Base-by-base conservation (phyloP, 2,329 filamentous ascomycete genomes). In the Epichloe sylvatica region DNA sequence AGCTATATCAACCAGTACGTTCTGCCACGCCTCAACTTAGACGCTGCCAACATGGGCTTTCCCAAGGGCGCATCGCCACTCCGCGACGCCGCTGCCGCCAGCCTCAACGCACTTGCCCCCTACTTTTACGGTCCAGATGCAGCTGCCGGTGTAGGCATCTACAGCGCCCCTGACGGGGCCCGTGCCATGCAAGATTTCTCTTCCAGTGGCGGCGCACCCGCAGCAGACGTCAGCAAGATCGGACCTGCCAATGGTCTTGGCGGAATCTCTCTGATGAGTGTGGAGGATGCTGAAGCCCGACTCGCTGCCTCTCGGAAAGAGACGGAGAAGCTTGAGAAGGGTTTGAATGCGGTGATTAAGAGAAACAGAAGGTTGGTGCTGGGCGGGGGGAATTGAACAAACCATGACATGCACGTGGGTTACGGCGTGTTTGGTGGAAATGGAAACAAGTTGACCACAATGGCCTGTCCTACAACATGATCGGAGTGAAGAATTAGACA, bases 1-100 rank as follows among this genome's bases (percentile, higher is more conserved):
- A 76, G 74, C 61, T 83, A 82, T 63, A 82, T 84, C 64, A 83
- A 84, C 62, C 80, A 84, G 62, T 81, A 80, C 55, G 77, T 84
- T 2, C 68, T 83, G 36, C 80, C 80, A n/a, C 73, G 75, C 4
- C 68, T 80, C 15, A 78, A 77, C 55, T 66, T 78, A 2, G 73
- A 73, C 38, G 70, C 68, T 30, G 69, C 70, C 50, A 74, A 73
- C 51, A 65, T 70, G 58, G 66, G 66, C 5, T 60, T 64, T 23
- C 59, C 67, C 9, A 70, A 69, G 54, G 65, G 63, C 5, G 57
- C 63, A 0, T 59, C 65, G 1, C 60, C 67, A 3, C 60, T 68
- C 9, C 70, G 71, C 47, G 68, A 75, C 21, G 67, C 70, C 12
- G 69, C 72, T 21, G 69, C 72, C 38, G 70, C 72, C 7, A 76